Percentiles rank a stretch among this genome's conserved stretches.
These are phyloP conservation scores for Mortierella sp. DNA, from an alignment of 371 early-diverging fungal genomes.

Conservation along the genomic window DNA sequence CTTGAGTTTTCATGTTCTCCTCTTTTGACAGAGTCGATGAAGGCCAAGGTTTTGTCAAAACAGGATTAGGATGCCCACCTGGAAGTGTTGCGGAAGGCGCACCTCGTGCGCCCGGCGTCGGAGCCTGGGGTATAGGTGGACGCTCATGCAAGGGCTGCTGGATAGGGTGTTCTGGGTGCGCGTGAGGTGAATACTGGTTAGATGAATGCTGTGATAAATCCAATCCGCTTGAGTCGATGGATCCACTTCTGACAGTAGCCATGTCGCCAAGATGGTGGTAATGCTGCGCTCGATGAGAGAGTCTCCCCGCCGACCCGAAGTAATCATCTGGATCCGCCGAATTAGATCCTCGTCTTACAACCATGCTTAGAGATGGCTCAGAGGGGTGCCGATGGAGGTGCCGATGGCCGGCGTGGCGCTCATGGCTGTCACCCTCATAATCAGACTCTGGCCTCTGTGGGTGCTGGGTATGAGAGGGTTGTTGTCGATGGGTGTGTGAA, in stretches of 20 bases:
- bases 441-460: constrained; percentile 13
- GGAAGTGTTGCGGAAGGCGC: constrained; percentile 1
- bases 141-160: constrained; percentile 17
- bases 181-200: not conserved
- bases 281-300: not conserved
- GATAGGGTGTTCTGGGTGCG: not conserved
- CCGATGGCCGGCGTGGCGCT: not conserved
- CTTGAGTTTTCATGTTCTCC: not conserved
- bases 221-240: constrained; percentile 7
- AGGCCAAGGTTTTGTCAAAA: constrained; percentile 14
- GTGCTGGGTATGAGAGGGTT: not conserved
- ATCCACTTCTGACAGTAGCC: constrained; percentile 4
- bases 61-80: not conserved
- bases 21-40: constrained; percentile 4
- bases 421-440: constrained; percentile 6
- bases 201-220: constrained; percentile 5
- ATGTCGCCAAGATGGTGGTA: too few species aligned
- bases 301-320: not conserved
- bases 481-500: constrained; percentile 7
- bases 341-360: constrained; percentile 8
- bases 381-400: constrained; percentile 27
- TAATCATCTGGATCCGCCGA: constrained; percentile 29
- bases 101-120: constrained; percentile 5
- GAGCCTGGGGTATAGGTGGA: constrained; percentile 16
- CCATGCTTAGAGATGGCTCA: constrained; percentile 8